Evolutionary conservation across 2,329 filamentous ascomycete genomes (phyloP), one percentile per base, ranked within the genome.

Genomic region (Hypoxylon sp.): DNA sequence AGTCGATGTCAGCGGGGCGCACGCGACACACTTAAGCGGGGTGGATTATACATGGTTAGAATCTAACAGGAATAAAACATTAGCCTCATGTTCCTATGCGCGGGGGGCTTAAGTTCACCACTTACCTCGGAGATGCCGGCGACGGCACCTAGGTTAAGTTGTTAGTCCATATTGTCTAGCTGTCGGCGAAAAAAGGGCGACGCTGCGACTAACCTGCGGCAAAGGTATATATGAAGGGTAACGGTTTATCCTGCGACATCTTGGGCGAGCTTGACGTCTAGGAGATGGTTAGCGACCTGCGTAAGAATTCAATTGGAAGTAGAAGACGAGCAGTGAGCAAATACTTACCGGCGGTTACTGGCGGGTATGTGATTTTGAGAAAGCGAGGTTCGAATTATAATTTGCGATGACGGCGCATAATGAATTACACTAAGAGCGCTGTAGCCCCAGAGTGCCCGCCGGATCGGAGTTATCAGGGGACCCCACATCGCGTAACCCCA

Each of bases 111-210:
- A 13, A 35, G 54, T 44, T 35, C 24, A 56, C 48, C 2, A 84
- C 91, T 82, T 86, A 94, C 94, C 89, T 99, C 96, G 76, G 95
- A 98, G 73, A 99, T 94, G 86, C 96, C 96, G 79, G 96, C 96
- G 79, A 99, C 92, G 80, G 96, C 96, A 85, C 92, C 91, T 93
- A 75, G 39, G 74, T 68, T 69, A 55, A 48, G 62, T 71, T 66
- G 72, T 72, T 62, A 73, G 74, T 67, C 70, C 62, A 71, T 73
- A 69, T 58, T 48, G 65, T 24, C 64, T 52, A 50, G 44, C 7
- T 13, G 56, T 37, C 68, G 57, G 68, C 27, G 32, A 72, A 27
- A 42, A 15, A 74, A 74, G 73, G 72, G 69, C 73, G 70, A 68
- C 71, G 70, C 69, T 74, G 74, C 71, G 72, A 84, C 88, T 79